These are phyloP conservation scores for Phytophthora tentaculata DNA, from an alignment of 352 stramenopile genomes.

Conservation along the genomic window DNA sequence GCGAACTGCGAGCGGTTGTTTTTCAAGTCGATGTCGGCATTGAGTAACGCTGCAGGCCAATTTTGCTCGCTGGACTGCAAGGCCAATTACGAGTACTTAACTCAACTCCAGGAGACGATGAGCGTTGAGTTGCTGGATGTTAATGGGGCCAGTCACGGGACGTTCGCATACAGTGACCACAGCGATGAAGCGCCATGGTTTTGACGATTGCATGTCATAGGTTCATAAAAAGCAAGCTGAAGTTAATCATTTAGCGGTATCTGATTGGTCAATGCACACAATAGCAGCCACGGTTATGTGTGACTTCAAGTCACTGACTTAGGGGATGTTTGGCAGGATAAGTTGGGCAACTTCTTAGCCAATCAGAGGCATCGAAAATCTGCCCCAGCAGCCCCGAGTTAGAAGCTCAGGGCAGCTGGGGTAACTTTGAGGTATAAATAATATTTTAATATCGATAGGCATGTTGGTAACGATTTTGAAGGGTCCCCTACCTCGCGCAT, in stretches of 20 bases:
- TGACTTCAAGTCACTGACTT: too few relatives aligned
- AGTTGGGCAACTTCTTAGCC: too few relatives aligned
- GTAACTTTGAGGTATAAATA: too few relatives aligned
- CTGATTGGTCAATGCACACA: neutral
- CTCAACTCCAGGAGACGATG: conserved; percentile 26
- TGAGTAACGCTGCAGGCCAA: neutral
- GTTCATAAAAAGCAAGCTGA: neutral
- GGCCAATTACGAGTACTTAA: conserved; percentile 40
- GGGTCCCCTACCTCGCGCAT: too few relatives aligned
- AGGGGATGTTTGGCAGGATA: too few relatives aligned
- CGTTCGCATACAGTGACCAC: too few relatives aligned
- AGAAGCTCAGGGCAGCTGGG: too few relatives aligned
- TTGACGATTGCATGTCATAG: neutral
- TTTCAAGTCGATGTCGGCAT: conserved; percentile 25
- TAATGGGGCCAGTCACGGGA: neutral
- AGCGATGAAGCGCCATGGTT: neutral
- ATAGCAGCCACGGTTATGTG: too few relatives aligned
- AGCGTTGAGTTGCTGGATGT: conserved; percentile 21
- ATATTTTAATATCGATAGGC: too few relatives aligned
- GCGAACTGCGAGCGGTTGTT: conserved; percentile 31
- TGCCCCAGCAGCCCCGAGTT: too few relatives aligned
- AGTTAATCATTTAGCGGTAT: neutral
- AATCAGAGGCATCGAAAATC: too few relatives aligned
- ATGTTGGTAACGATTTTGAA: too few relatives aligned
- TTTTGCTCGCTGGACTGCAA: conserved; percentile 63